These are phyloP conservation scores for Paracamarosporium sp. DNA, from an alignment of 2,329 filamentous ascomycete species.

Conservation along the genomic window DNA sequence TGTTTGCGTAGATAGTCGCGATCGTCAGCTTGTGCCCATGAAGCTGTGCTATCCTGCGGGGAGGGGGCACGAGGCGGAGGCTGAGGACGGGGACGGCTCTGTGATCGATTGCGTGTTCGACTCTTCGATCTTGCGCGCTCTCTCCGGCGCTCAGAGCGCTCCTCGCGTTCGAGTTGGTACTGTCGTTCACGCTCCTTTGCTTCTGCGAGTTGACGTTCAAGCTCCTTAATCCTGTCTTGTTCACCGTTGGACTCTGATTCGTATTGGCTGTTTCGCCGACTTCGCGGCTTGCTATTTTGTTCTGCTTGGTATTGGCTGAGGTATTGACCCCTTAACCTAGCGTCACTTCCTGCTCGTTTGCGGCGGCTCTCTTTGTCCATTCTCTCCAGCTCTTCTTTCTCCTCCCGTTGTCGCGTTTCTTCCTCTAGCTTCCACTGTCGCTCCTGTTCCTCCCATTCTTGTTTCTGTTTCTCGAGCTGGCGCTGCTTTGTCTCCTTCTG, in stretches of 20 bases:
- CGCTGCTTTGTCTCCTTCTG: slow-evolving; percentile 65
- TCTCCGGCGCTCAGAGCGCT: slow-evolving; percentile 50
- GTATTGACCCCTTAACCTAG: slow-evolving; percentile 79
- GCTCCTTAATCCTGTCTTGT: slow-evolving; percentile 74
- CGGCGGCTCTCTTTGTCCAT: slow-evolving; percentile 71
- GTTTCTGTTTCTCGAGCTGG: slow-evolving; percentile 71
- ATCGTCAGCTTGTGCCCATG: slow-evolving; percentile 69
- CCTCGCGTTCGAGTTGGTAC: slow-evolving; percentile 67
- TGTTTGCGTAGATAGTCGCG: slow-evolving; percentile 68
- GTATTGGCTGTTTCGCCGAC: slow-evolving; percentile 46
- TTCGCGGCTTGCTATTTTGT: slow-evolving; percentile 53
- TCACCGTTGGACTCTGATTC: slow-evolving; percentile 60
- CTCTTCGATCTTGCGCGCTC: slow-evolving; percentile 46
- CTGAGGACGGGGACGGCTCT: slow-evolving; percentile 40
- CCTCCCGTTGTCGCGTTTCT: slow-evolving; percentile 72
- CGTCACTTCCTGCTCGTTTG: slow-evolving; percentile 67
- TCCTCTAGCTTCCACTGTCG: slow-evolving; percentile 79
- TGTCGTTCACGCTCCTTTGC: slow-evolving; percentile 71
- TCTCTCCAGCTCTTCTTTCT: slow-evolving; percentile 73
- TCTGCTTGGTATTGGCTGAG: slow-evolving; percentile 86
- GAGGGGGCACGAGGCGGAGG: slow-evolving; percentile 47
- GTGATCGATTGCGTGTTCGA: slow-evolving; percentile 42
- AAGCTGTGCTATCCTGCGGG: slow-evolving; percentile 63
- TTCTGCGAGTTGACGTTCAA: slow-evolving; percentile 75
- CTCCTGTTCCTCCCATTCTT: slow-evolving; percentile 80